Evolutionary conservation across 495 filamentous ascomycete species (phyloP), one percentile per base, ranked within the genome.

Genomic region (Penicillium subrubescens): DNA sequence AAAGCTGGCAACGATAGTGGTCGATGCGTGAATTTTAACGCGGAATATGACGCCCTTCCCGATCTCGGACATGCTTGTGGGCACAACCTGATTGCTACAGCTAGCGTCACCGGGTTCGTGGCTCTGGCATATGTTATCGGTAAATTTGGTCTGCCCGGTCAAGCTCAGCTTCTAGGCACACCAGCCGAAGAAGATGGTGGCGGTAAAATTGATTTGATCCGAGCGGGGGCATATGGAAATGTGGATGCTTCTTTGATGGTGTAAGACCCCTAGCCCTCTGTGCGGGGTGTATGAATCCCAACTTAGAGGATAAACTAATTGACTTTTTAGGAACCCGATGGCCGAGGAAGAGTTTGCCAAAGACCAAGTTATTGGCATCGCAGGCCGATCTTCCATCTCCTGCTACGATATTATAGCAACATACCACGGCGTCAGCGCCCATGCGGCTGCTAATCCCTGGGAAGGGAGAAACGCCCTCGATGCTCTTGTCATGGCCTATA

Each of bases 181-280:
- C 88, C 88, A 1, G 88, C 84, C 0, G 88, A 90, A 73, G 87
- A 90, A 78, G 82, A 79, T 12, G 83, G 84, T n/a, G 86, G 86
- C 15, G 88, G 87, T 17, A 90, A 91, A 67, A 84, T 87, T 64
- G 82, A 79, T 41, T 77, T 90, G n/a, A 72, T 89, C 29, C 57
- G 85, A 7, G 81, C 78, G 1, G 86, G 85, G 0, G 87, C 86
- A 1, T 88, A 86, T 71, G 66, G 77, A 29, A 79, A 81, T 53
- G 84, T 86, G 33, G 85, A 88, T 66, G 79, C 86, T 57, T 81
- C 74, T 17, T 75, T 89, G 46, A 85, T 88, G 66, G 78, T 82
- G 57, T 59, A 50, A 7, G 43, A 21, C 43, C 43, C n/a, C n/a
- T 44, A 21, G 43, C 43, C 43, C n/a, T 44, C n/a, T 21, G n/a